Evolutionary conservation across 139 green algal genomes (phyloP).

Genomic region (Coelastrella sp.): DNA sequence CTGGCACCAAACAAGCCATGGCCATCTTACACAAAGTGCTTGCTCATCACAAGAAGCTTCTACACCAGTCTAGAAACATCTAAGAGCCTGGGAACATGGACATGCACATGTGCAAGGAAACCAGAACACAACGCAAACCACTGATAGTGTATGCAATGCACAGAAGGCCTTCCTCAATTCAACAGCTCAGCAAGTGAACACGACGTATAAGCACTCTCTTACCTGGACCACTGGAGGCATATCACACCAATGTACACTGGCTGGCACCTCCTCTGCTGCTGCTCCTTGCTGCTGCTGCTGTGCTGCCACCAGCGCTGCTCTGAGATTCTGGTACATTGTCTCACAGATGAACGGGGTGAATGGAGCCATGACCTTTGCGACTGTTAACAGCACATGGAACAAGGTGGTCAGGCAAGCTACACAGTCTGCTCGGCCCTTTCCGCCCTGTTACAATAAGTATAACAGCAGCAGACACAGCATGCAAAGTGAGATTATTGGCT

Average conservation of each 20-base stretch:
- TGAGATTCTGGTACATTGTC: constrained; percentile 98
- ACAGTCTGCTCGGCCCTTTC: constrained; percentile 77
- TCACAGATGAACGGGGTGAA: constrained; percentile 99
- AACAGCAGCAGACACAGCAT: not conserved
- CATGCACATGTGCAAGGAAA: too few species aligned
- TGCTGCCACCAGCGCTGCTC: constrained; percentile 60
- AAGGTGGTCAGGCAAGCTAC: constrained; percentile 78
- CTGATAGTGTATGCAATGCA: too few species aligned
- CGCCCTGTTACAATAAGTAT: constrained; percentile 51
- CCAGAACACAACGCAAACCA: too few species aligned
- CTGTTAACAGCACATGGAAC: constrained; percentile 88
- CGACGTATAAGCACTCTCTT: not conserved
- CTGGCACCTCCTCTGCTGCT: constrained; percentile 51
- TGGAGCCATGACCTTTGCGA: constrained; percentile 96
- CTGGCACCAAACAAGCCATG: constrained; percentile 18
- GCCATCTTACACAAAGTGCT: constrained; percentile 42
- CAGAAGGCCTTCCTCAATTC: too few species aligned
- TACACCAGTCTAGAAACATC: too few species aligned
- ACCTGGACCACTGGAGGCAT: constrained; percentile 74
- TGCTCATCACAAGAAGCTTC: too few species aligned
- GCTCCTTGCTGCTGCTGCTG: constrained; percentile 8
- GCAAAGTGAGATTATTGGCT: not conserved
- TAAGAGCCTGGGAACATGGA: too few species aligned
- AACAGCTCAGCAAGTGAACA: too few species aligned
- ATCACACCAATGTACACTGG: constrained; percentile 89